Evolutionary conservation across 768 basidiomycete genomes (phyloP).

Genomic region (Paxillus rubicundulus): DNA sequence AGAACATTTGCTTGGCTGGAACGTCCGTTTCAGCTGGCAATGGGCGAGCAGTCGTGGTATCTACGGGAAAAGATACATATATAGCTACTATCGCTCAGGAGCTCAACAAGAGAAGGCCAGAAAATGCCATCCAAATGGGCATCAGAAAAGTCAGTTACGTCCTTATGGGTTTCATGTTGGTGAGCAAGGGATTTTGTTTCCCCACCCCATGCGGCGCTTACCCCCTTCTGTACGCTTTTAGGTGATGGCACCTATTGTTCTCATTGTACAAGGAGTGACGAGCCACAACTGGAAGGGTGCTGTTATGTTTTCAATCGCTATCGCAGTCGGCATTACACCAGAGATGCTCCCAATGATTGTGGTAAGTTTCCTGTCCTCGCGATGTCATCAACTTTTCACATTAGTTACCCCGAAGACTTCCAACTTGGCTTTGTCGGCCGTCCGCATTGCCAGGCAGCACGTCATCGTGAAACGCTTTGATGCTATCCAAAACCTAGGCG

Average conservation of each 20-base stretch:
- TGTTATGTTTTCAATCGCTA: slow-evolving; percentile 31
- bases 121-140: slow-evolving; percentile 33
- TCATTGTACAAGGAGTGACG: slow-evolving; percentile 30
- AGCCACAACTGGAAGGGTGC: slow-evolving; percentile 32
- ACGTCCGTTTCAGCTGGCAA: slow-evolving; percentile 35
- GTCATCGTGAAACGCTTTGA: slow-evolving; percentile 64
- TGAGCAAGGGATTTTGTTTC: slow-evolving; percentile 7
- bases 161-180: slow-evolving; percentile 30
- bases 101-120: slow-evolving; percentile 29
- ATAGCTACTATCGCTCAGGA: slow-evolving; percentile 36
- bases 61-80: slow-evolving; percentile 33
- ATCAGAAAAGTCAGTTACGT: slow-evolving; percentile 35
- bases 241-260: slow-evolving; percentile 32
- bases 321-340: slow-evolving; percentile 32
- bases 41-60: slow-evolving; percentile 30
- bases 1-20: slow-evolving; percentile 34
- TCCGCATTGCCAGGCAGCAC: slow-evolving; percentile 53
- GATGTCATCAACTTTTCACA: background rate
- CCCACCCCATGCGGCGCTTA: background rate
- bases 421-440: slow-evolving; percentile 57
- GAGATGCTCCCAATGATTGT: slow-evolving; percentile 36
- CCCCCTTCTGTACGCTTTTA: background rate
- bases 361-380: slow-evolving; percentile 12
- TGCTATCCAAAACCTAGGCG: slow-evolving; percentile 60
- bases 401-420: slow-evolving; percentile 48